Evolutionary conservation across 768 basidiomycete species (phyloP), one percentile per base, ranked within the genome.

Genomic region (Termitomyces sp.): DNA sequence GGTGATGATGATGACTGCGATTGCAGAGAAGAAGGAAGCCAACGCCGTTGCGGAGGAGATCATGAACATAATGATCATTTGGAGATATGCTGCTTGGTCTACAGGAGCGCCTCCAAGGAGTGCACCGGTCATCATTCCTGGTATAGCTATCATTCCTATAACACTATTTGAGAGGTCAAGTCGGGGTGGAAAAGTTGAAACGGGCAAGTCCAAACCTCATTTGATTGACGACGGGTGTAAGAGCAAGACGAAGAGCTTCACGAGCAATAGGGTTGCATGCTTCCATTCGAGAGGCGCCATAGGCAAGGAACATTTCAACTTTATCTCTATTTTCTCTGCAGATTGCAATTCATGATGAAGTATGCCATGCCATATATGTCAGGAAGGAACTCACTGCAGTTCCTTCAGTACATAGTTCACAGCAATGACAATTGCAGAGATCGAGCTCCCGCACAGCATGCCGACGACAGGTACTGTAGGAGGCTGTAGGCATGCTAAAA

Each of bases 41-140:
- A 95, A 79, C 0, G 87, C 83, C 0, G 89, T 88, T 59, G 85
- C 82, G 0, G 92, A 86, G 3, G 87, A 86, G 48, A 95, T 91
- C 88, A 95, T 91, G 72, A 95, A 95, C 86, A 94, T 91, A 74
- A 95, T 92, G 59, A 95, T 86, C 88, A 94, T 94, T 66, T 95
- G 94, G 16, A 95, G 74, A 54, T 86, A 84, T 2, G 91, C 91
- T 0, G 93, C 94, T 71, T 93, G 91, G 20, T 91, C 80, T 44
- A 95, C 89, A 33, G 87, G 86, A 12, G 89, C 83, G 0, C 93
- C 93, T 13, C 91, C 94, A 13, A 95, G 84, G 61, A 95, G 88
- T 5, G 93, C 91, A 63, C 93, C 93, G 0, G 90, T 92, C 90
- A 95, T 93, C 91, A 92, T 93, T 1, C 92, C 91, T 1, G 89